Evolutionary conservation across 2,329 filamentous ascomycete species (phyloP).

Genomic region (Biscogniauxia mediterranea): DNA sequence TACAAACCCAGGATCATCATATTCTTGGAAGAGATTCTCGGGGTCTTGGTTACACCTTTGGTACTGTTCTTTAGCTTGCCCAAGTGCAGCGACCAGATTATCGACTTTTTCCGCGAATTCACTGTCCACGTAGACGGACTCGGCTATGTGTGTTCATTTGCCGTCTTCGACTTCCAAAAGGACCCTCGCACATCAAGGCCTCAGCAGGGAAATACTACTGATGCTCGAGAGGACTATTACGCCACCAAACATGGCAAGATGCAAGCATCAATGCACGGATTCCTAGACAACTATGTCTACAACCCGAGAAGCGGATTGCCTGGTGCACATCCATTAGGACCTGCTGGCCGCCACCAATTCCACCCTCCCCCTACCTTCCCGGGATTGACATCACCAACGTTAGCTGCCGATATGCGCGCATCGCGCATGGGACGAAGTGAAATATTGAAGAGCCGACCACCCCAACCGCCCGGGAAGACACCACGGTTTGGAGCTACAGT

Average conservation of each 20-base stretch:
- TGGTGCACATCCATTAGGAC: conserved; percentile 52
- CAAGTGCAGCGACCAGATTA: conserved; percentile 84
- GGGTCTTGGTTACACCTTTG: conserved; percentile 88
- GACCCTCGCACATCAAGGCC: conserved; percentile 52
- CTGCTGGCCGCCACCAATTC: conserved; percentile 58
- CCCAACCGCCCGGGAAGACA: conserved; percentile 37
- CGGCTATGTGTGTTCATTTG: conserved; percentile 95
- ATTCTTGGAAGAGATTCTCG: conserved; percentile 87
- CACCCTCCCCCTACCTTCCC: conserved; percentile 76
- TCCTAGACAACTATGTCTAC: conserved; percentile 85
- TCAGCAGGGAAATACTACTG: conserved; percentile 43
- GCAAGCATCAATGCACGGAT: conserved; percentile 94
- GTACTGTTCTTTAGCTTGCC: conserved; percentile 84
- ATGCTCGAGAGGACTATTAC: conserved; percentile 88
- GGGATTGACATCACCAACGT: conserved; percentile 62
- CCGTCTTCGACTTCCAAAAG: conserved; percentile 95
- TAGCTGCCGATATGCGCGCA: conserved; percentile 54
- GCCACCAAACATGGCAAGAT: conserved; percentile 96
- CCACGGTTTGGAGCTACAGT: conserved; percentile 45
- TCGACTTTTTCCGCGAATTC: conserved; percentile 98
- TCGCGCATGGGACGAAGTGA: conserved; percentile 50
- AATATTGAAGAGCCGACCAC: conserved; percentile 41
- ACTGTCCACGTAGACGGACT: conserved; percentile 95
- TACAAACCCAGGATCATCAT: conserved; percentile 93
- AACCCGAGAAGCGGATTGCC: conserved; percentile 68